phyloP scores from a whole-genome alignment of 768 basidiomycete genomes.

The Dentipellis fragilis region DNA sequence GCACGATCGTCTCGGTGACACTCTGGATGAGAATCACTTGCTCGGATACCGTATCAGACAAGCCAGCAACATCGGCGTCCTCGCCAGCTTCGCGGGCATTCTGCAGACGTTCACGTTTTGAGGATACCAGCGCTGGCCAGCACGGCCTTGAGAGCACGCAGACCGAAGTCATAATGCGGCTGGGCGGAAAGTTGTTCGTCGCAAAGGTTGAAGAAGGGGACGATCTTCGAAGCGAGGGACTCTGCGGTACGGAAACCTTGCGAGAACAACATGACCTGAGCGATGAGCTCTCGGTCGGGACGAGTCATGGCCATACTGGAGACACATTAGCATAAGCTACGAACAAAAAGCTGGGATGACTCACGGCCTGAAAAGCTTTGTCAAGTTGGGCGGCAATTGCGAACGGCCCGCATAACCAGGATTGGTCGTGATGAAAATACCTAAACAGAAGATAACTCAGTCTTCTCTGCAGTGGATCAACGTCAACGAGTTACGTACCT shows the following conservation, averaged over 20 bases:
- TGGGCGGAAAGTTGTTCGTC: conserved; percentile 95
- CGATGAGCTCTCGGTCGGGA: conserved; percentile 96
- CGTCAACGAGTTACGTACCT: conserved; percentile 33
- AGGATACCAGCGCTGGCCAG: conserved; percentile 95
- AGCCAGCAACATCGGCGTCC: conserved; percentile 33
- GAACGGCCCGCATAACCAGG: conserved; percentile 98
- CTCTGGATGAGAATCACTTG: conserved; percentile 98
- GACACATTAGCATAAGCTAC: background rate
- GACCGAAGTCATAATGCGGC: conserved; percentile 98
- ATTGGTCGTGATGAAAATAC: conserved; percentile 98
- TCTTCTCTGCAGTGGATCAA: background rate
- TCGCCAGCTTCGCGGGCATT: conserved; percentile 26
- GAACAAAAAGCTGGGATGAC: conserved; percentile 20
- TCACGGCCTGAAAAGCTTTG: conserved; percentile 88
- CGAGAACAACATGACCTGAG: conserved; percentile 98
- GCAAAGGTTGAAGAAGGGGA: conserved; percentile 98
- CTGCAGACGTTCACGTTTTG: conserved; percentile 80
- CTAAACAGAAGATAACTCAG: conserved; percentile 25
- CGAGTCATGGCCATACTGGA: conserved; percentile 96
- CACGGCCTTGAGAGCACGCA: conserved; percentile 94
- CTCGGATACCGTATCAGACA: conserved; percentile 72
- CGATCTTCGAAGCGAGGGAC: conserved; percentile 93
- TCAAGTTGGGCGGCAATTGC: conserved; percentile 75
- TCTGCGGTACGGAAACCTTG: conserved; percentile 99
- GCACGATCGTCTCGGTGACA: conserved; percentile 96